These are phyloP conservation scores for Populus simonii DNA, from an alignment of 345 rosid species.

Conservation along the genomic window DNA sequence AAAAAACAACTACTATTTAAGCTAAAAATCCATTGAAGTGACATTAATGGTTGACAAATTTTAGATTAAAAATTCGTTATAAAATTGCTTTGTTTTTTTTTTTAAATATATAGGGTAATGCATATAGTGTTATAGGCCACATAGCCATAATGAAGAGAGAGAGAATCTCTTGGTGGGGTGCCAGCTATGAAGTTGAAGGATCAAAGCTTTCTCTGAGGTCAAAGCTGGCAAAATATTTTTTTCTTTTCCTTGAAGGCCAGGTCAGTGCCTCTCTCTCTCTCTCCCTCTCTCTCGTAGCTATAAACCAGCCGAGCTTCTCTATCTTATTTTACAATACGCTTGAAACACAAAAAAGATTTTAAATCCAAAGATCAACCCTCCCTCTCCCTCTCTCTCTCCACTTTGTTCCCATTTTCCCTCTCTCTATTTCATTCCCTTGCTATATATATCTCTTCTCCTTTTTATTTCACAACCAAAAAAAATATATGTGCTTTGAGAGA, in stretches of 20 bases:
- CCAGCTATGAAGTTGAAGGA: constrained; percentile 82
- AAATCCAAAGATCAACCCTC: constrained; percentile 1
- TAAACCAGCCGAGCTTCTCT: neutral
- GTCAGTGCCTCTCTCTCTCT: neutral
- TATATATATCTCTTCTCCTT: constrained; percentile 18
- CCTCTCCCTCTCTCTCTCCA: constrained; percentile 19
- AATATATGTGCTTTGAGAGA: constrained; percentile 26
- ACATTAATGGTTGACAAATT: too few relatives aligned
- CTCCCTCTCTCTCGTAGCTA: constrained; percentile 8
- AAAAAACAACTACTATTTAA: too few relatives aligned
- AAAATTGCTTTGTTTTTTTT: too few relatives aligned
- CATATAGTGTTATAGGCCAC: constrained; percentile 25
- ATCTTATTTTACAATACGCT: neutral
- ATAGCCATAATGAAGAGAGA: constrained; percentile 20
- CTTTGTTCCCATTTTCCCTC: constrained; percentile 25
- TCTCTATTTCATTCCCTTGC: constrained; percentile 21
- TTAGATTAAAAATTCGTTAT: too few relatives aligned
- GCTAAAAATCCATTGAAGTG: too few relatives aligned
- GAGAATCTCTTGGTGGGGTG: constrained; percentile 57
- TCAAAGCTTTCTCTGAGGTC: constrained; percentile 70
- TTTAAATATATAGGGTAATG: neutral
- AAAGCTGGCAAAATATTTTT: constrained; percentile 59
- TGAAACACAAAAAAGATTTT: neutral
- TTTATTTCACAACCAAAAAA: constrained; percentile 21
- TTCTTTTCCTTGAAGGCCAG: neutral